A percentile compares a stretch with the other conserved stretches of the same genome.
phyloP scores from a whole-genome alignment of 208 protist species.

The Leishmania arabica region DNA sequence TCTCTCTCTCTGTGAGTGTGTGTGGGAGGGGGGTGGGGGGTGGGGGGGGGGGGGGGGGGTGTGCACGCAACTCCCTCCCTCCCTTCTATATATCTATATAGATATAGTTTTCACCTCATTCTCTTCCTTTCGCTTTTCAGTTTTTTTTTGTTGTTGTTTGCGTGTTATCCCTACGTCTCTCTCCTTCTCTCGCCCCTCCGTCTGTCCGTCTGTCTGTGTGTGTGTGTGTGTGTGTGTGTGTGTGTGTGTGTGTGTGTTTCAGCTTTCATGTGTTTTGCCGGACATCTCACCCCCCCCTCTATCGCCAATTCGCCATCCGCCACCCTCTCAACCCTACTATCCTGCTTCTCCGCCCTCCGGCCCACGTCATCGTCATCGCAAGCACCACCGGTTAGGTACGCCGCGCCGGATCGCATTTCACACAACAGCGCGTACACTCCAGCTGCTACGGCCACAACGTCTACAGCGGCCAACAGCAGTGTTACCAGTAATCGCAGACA shows the following conservation, averaged over 20 bases:
- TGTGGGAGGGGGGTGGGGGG: too few species aligned
- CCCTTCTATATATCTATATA: too few species aligned
- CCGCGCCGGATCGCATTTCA: not conserved
- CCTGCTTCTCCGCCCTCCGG: not conserved
- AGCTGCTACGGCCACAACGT: not conserved
- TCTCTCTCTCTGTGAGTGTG: too few species aligned
- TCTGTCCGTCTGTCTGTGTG: not conserved
- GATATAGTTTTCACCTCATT: not conserved
- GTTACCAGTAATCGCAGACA: not conserved
- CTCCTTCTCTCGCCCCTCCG: not conserved
- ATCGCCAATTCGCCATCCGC: not conserved
- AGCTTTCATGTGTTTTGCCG: not conserved
- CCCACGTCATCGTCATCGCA: constrained; percentile 1
- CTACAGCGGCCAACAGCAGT: not conserved
- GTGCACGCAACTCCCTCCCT: not conserved
- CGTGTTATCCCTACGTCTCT: not conserved
- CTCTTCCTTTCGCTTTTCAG: not conserved
- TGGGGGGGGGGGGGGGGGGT: too few species aligned
- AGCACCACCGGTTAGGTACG: not conserved
- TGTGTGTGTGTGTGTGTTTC: not conserved
- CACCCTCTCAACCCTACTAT: not conserved
- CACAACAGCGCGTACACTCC: not conserved
- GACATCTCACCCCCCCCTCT: not conserved
- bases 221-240: not conserved
- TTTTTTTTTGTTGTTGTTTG: not conserved